A percentile compares a stretch with the other conserved stretches of the same genome.
Evolutionary conservation across 768 basidiomycete genomes (phyloP).

Genomic region (Artomyces pyxidatus): DNA sequence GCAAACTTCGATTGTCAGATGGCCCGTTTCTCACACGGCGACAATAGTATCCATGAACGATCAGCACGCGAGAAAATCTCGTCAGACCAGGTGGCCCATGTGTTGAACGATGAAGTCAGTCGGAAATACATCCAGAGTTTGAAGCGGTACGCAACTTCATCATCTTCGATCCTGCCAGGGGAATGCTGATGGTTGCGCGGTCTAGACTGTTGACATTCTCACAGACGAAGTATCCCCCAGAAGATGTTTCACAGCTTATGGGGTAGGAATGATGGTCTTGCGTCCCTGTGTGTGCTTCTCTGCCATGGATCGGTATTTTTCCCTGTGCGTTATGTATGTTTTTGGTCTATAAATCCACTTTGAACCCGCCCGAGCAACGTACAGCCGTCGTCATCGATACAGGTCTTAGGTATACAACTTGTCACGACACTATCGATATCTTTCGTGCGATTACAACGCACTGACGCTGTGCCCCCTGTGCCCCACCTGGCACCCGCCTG

Average conservation of each 20-base stretch:
- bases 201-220: constrained; percentile 86
- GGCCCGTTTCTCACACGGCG: background rate
- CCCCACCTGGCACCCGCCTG: too few relatives aligned
- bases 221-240: constrained; percentile 93
- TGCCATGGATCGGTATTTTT: background rate
- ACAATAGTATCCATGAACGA: constrained; percentile 85
- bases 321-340: background rate
- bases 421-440: too few relatives aligned
- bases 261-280: constrained; percentile 52
- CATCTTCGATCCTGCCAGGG: too few relatives aligned
- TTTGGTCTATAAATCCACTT: too few relatives aligned
- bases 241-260: constrained; percentile 89
- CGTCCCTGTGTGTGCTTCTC: background rate
- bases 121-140: constrained; percentile 98
- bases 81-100: constrained; percentile 94
- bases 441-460: too few relatives aligned
- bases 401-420: too few relatives aligned
- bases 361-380: too few relatives aligned
- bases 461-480: too few relatives aligned
- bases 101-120: constrained; percentile 97
- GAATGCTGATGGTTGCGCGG: constrained; percentile 9
- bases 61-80: constrained; percentile 98
- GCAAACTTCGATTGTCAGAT: background rate
- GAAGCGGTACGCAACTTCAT: constrained; percentile 83
- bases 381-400: too few relatives aligned